Percentiles rank a stretch among this genome's conserved stretches.
phyloP scores from a whole-genome alignment of 345 rosid genomes.

The Limnanthes douglasii region DNA sequence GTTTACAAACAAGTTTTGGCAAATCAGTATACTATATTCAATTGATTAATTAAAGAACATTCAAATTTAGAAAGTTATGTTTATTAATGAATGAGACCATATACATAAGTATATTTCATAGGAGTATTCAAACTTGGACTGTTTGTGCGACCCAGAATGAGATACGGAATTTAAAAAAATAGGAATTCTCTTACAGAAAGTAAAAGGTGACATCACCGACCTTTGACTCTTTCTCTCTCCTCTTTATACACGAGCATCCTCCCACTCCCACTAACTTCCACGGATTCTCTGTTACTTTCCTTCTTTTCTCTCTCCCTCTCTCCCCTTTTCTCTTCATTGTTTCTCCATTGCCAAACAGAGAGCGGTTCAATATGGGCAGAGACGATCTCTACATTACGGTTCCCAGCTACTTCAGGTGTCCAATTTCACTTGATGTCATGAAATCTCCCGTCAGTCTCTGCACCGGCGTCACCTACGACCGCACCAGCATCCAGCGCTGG shows the following conservation, averaged over 20 bases:
- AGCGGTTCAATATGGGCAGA: constrained; percentile 23
- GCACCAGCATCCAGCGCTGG: constrained; percentile 79
- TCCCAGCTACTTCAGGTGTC: constrained; percentile 77
- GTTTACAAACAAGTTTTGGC: no score
- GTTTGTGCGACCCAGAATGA: no score
- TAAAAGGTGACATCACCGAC: constrained; percentile 24
- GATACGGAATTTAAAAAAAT: no score
- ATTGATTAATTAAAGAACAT: no score
- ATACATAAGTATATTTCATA: no score
- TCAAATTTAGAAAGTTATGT: no score
- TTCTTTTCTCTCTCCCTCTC: not conserved
- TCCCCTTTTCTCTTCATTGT: not conserved
- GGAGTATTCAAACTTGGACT: no score
- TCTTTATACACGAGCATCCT: constrained; percentile 29
- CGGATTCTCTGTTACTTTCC: constrained; percentile 5
- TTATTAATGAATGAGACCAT: no score
- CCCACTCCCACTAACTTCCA: constrained; percentile 1
- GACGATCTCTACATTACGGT: constrained; percentile 51
- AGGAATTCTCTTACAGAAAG: no score
- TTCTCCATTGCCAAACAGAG: constrained; percentile 10
- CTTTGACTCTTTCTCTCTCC: constrained; percentile 31
- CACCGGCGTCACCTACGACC: constrained; percentile 95
- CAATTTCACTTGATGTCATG: constrained; percentile 95
- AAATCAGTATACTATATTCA: no score
- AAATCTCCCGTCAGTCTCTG: constrained; percentile 81